phyloP scores from a whole-genome alignment of 2,329 filamentous ascomycete genomes.

The Pseudocercospora cruenta region DNA sequence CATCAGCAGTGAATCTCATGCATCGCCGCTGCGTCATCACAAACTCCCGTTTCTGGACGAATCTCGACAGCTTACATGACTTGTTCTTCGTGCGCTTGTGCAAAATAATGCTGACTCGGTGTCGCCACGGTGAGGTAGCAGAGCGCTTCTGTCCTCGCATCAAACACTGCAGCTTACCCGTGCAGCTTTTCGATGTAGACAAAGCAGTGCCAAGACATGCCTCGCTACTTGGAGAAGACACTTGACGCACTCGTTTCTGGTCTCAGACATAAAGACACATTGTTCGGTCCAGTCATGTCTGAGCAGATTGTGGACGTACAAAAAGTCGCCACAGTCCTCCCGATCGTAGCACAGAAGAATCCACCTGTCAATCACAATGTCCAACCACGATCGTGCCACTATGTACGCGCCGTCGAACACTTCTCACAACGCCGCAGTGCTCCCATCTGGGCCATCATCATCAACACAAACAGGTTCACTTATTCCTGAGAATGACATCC shows the following conservation, averaged over 20 bases:
- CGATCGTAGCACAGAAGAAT: not conserved
- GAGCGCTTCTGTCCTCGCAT: not conserved
- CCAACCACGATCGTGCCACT: not conserved
- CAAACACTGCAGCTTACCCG: not conserved
- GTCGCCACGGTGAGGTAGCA: not conserved
- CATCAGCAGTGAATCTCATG: not conserved
- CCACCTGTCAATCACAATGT: not conserved
- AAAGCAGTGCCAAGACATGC: not conserved
- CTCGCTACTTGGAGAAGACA: not conserved
- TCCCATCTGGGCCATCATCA: not conserved
- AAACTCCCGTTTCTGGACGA: not conserved
- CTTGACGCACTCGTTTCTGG: not conserved
- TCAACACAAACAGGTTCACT: not conserved
- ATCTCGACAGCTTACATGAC: not conserved
- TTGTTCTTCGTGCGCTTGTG: not conserved
- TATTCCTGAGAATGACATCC: not conserved
- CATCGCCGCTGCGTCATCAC: not conserved
- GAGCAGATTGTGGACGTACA: not conserved
- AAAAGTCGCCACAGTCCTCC: not conserved
- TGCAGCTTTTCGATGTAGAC: not conserved
- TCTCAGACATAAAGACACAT: not conserved
- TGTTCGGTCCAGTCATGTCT: not conserved
- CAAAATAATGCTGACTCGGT: not conserved
- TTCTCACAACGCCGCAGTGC: not conserved
- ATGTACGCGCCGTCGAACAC: not conserved